Base-by-base conservation (phyloP, 108 stramenopile genomes). In the Cyclostephanos invisitatus region DNA sequence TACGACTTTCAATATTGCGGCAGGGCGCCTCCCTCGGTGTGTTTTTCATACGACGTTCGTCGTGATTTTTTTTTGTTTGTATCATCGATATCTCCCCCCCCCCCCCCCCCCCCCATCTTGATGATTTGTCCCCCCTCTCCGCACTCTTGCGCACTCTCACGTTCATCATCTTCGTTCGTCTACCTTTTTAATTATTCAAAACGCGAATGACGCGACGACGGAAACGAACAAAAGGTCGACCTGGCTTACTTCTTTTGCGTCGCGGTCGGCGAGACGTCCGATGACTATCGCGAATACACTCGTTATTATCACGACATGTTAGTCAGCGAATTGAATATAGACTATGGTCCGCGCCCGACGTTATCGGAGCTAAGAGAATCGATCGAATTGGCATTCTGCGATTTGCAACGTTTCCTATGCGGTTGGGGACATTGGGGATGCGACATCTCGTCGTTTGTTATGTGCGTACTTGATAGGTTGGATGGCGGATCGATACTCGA, bases 1-100 rank as follows among this genome's bases (percentile, higher is more conserved):
- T 89, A 80, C 42, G 91, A 92, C 54, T 92, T 92, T 73, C 91
- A 92, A 44, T 92, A 92, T 66, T 72, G 65, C 47, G 91, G 91
- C 5, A 88, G 76, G 62, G 87, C 84, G 18, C 71, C 84, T 1
- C 87, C 86, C 1, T 69, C 86, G 25, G 67, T 78, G 50, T 20
- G 60, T 61, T 24, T 1, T 2, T 38, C 38, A 14, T 35, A 18
- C n/a, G 12, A 7, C 28, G 15, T 11, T 3, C 11, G 15, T 35
- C 11, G n/a, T n/a, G n/a, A 24, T 5, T 58, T 58, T 3, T 3
- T 1, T 20, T 28, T 58, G 0, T 58, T 58, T 29, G 56, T 7
- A 28, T 17, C 17, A 3, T 14, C 11, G 32, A 18, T 14, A 17
- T 58, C 32, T 58, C 55, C 2, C 25, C 18, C 24, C 20, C 10